A percentile compares a stretch with the other conserved stretches of the same genome.
Evolutionary conservation across 2,329 filamentous ascomycete genomes (phyloP).

Genomic region (Neofusicoccum umdonicola): DNA sequence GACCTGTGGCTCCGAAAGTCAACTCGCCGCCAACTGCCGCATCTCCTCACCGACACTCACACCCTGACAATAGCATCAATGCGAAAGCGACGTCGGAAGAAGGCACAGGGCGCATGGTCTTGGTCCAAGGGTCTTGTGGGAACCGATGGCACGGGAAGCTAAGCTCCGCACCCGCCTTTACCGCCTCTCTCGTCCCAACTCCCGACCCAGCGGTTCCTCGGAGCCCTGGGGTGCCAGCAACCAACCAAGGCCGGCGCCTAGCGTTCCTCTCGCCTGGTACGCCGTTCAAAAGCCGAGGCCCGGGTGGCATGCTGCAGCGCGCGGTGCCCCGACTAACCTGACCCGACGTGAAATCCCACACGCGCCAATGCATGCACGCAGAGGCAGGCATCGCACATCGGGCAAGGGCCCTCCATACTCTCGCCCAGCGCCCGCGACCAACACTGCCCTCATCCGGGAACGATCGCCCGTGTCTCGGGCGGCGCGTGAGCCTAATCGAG

Average conservation of each 20-base stretch:
- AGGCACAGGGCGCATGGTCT: background rate
- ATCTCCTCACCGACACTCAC: background rate
- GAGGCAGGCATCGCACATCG: too few relatives aligned
- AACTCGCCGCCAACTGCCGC: background rate
- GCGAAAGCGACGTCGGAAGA: background rate
- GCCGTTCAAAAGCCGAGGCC: background rate
- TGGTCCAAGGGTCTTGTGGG: background rate
- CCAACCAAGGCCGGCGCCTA: background rate
- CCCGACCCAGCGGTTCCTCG: background rate
- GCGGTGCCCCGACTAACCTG: too few relatives aligned
- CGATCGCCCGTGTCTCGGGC: too few relatives aligned
- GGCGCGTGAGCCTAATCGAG: too few relatives aligned
- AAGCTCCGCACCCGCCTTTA: background rate
- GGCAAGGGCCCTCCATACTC: too few relatives aligned
- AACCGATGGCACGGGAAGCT: background rate
- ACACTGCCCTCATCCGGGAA: too few relatives aligned
- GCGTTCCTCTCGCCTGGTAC: background rate
- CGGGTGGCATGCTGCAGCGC: too few relatives aligned
- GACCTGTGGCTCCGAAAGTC: background rate
- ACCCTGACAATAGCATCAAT: background rate
- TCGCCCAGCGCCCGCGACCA: too few relatives aligned
- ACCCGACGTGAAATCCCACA: too few relatives aligned
- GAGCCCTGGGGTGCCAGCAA: background rate
- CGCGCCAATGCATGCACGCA: too few relatives aligned
- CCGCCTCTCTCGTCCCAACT: conserved; percentile 5